Conservation (phyloP, 768 basidiomycete genomes). For the Hericium alpestre region DNA sequence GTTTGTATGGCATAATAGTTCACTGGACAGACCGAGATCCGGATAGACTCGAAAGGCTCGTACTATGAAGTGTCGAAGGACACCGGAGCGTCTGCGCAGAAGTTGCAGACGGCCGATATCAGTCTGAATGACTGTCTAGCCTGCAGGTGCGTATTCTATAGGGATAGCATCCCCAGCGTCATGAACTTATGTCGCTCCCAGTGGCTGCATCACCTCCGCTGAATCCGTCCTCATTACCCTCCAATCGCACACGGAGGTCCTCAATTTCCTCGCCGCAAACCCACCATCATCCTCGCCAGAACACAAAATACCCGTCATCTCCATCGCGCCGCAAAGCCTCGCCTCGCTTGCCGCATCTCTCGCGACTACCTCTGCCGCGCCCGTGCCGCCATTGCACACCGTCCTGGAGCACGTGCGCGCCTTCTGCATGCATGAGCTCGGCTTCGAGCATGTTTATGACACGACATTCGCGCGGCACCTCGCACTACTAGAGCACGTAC, state of each 20-base stretch:
- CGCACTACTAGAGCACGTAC: slow-evolving; percentile 68
- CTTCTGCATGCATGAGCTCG: slow-evolving; percentile 59
- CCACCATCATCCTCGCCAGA: slow-evolving; percentile 25
- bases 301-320: slow-evolving; percentile 58
- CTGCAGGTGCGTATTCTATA: slow-evolving; percentile 60
- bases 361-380: slow-evolving; percentile 32
- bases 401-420: slow-evolving; percentile 61
- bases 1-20: slow-evolving; percentile 16
- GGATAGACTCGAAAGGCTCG: slow-evolving; percentile 70
- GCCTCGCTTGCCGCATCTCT: slow-evolving; percentile 67
- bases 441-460: slow-evolving; percentile 80
- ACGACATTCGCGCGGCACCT: slow-evolving; percentile 91
- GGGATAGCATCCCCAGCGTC: not conserved
- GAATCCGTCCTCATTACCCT: slow-evolving; percentile 94
- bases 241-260: slow-evolving; percentile 89
- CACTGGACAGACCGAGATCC: slow-evolving; percentile 76
- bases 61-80: slow-evolving; percentile 74
- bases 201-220: slow-evolving; percentile 97
- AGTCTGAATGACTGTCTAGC: slow-evolving; percentile 96
- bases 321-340: slow-evolving; percentile 83
- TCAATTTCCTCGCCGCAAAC: slow-evolving; percentile 62
- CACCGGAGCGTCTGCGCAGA: slow-evolving; percentile 28
- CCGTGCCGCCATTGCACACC: slow-evolving; percentile 37
- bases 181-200: slow-evolving; percentile 22
- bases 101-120: slow-evolving; percentile 88